phyloP scores from a whole-genome alignment of 2,329 filamentous ascomycete genomes.

The Alternaria triticina region DNA sequence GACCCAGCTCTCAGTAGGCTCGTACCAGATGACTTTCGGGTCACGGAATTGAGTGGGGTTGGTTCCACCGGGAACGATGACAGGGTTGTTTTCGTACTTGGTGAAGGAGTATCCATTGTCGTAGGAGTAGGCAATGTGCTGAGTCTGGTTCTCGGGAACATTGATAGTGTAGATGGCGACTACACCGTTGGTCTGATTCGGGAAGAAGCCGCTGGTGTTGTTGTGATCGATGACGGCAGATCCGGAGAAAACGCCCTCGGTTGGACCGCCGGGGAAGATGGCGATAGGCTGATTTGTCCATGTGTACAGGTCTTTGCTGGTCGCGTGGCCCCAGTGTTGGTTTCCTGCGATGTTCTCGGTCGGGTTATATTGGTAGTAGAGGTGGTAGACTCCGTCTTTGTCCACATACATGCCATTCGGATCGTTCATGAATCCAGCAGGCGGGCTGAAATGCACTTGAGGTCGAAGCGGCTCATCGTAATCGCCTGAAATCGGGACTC shows the following conservation, averaged over 20 bases:
- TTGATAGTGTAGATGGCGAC: slow-evolving; percentile 66
- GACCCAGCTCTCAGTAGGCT: slow-evolving; percentile 58
- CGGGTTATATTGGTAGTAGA: slow-evolving; percentile 70
- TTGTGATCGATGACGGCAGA: slow-evolving; percentile 66
- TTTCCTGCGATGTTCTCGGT: slow-evolving; percentile 60
- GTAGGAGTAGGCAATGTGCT: slow-evolving; percentile 66
- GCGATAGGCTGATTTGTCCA: slow-evolving; percentile 71
- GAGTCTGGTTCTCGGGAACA: slow-evolving; percentile 56
- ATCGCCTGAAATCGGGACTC: slow-evolving; percentile 48
- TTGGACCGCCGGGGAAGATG: slow-evolving; percentile 63
- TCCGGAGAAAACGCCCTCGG: slow-evolving; percentile 60
- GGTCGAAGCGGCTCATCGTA: slow-evolving; percentile 54
- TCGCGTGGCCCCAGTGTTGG: slow-evolving; percentile 72
- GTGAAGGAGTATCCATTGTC: slow-evolving; percentile 69
- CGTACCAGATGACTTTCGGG: slow-evolving; percentile 68
- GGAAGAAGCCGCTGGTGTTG: slow-evolving; percentile 72
- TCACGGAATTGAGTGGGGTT: slow-evolving; percentile 66
- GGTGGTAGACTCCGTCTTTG: slow-evolving; percentile 63
- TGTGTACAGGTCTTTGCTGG: slow-evolving; percentile 65
- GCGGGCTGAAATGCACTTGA: slow-evolving; percentile 64
- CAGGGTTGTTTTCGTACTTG: slow-evolving; percentile 66
- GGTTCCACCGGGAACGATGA: slow-evolving; percentile 57
- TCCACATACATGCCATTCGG: slow-evolving; percentile 70
- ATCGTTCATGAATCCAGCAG: slow-evolving; percentile 62
- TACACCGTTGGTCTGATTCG: slow-evolving; percentile 64